Base-by-base conservation (phyloP, 2,329 filamentous ascomycete species). In the Clonostachys chloroleuca region DNA sequence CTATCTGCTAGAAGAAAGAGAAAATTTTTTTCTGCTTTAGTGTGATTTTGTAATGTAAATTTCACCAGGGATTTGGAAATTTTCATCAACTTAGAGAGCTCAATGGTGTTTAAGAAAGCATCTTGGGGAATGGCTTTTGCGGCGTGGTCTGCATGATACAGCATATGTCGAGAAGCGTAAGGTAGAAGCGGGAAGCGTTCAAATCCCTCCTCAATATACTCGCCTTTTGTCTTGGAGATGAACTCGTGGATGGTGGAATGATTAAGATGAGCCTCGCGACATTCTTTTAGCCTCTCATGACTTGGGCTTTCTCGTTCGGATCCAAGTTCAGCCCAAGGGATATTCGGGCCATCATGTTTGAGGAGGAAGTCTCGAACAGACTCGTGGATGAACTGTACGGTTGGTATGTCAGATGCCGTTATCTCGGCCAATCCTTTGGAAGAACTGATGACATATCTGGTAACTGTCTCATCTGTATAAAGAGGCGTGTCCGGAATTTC, bases 311-410 rank as follows among this genome's bases (percentile, higher is more conserved):
- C 46, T 17, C 68, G 58, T 33, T 46, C 42, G 4, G 44, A 50
- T n/a, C 45, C 50, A 35, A 65, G 48, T 2, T 67, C 60, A 5
- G 67, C 57, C 59, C 60, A 65, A 0, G 71, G n/a, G 0, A 58
- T 45, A 0, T 43, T 8, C 0, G 69, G 49, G 0, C 71, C 68
- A 0, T 55, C 49, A 2, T 67, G 63, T 9, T 64, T 64, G 4
- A 74, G 20, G 0, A 79, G 59, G 41, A 72, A 78, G 12, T 78
- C 74, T 1, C 65, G 56, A 0, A 78, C 72, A 0, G 75, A 75
- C 51, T 78, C 72, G 39, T 80, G 75, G 7, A 79, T 78, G 54
- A 80, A 81, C 47, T 81, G 77, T 1, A 79, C 70, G 0, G 52
- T 67, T 0, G 56, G 52, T 0, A 17, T 3, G 12, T 59, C 52